phyloP scores from a whole-genome alignment of 371 early-diverging fungal genomes.

The Cladochytrium tenue region DNA sequence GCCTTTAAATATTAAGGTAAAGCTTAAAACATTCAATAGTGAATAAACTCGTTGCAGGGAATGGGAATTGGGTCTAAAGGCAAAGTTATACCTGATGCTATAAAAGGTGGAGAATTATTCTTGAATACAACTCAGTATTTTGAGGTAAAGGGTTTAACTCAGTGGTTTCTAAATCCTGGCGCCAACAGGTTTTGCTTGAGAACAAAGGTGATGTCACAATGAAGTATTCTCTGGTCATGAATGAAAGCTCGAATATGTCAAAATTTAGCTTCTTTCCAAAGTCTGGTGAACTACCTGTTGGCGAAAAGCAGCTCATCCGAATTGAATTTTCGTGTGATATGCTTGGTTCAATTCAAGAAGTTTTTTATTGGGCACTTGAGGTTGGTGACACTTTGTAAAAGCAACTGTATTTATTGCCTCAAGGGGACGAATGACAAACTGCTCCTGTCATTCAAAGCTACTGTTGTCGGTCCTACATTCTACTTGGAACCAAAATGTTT shows the following conservation, averaged over 20 bases:
- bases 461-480: constrained; percentile 56
- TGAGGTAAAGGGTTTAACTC: constrained; percentile 24
- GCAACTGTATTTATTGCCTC: neutral
- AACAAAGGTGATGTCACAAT: constrained; percentile 55
- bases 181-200: constrained; percentile 45
- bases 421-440: constrained; percentile 49
- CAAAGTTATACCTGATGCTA: constrained; percentile 48
- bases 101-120: constrained; percentile 50
- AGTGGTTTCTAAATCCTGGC: neutral
- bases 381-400: constrained; percentile 21
- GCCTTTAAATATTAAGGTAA: constrained; percentile 22
- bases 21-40: constrained; percentile 1
- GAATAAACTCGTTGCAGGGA: constrained; percentile 32
- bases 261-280: constrained; percentile 48
- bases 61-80: constrained; percentile 53
- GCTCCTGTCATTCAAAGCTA: constrained; percentile 32
- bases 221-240: constrained; percentile 24
- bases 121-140: constrained; percentile 50
- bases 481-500: constrained; percentile 39
- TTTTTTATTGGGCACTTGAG: constrained; percentile 46
- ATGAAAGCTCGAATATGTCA: constrained; percentile 35
- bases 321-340: constrained; percentile 44
- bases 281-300: constrained; percentile 37
- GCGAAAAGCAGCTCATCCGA: constrained; percentile 39
- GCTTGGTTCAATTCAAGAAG: constrained; percentile 50